Evolutionary conservation across 257 asterid species (phyloP), one percentile per base, ranked within the genome.

Genomic region (Primulina tabacum): DNA sequence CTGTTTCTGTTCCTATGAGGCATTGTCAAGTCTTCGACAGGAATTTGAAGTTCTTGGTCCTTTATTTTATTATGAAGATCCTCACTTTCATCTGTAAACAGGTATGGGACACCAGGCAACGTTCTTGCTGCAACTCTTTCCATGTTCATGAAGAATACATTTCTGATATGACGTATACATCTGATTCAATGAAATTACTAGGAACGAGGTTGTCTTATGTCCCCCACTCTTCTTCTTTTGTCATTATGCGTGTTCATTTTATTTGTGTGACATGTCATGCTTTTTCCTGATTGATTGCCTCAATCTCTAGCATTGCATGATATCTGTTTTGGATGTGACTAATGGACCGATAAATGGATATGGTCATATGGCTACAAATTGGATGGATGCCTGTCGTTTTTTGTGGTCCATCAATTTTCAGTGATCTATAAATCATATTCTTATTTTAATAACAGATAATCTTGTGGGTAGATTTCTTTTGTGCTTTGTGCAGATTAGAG

Each of bases 81-180:
- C 37, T 47, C 28, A 37, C 62, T 58, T 69, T 77, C 18, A 38
- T 69, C n/a, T 40, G 7, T 73, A 30, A 68, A 68, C 80, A 92
- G 97, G 87, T 90, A 16, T 93, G 97, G 97, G 96, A 90, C 79
- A 90, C 95, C 71, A 77, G 99, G 12, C 96, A 93, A 76, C 88
- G 89, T 43, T 82, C 95, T 71, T 93, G 97, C 83, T 83, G 87
- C 81, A 82, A 74, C 83, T 21, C 97, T 73, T 89, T 82, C 76
- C 64, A 76, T 67, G 87, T 78, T 59, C 99, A 93, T 64, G 90
- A 89, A 72, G 99, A 90, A 29, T 87, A 86, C 80, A 88, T 93
- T 76, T 87, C 99, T 70, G 96, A 93, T 75, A 85, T 93, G 79
- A 89, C 92, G 35, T 87, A 83, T 81, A 87, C 95, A 10, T 64